A percentile compares a stretch with the other conserved stretches of the same genome.
These are phyloP conservation scores for Talaromyces sp. DNA, from an alignment of 2,329 filamentous ascomycete genomes.

Conservation along the genomic window DNA sequence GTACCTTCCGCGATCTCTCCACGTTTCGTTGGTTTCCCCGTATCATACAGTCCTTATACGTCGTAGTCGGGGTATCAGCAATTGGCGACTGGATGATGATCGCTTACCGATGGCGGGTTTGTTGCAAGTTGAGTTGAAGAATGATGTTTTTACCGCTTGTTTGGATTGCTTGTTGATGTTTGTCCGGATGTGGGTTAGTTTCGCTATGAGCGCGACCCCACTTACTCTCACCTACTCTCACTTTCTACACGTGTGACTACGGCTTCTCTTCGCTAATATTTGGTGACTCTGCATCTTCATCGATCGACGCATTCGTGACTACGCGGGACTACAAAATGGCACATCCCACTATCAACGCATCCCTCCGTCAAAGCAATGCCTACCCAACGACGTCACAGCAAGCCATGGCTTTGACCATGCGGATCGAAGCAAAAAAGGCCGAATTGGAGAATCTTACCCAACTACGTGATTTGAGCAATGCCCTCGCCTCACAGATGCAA, in stretches of 20 bases:
- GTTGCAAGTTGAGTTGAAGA: background rate
- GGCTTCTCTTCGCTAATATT: background rate
- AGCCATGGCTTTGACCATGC: conserved; percentile 56
- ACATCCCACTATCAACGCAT: conserved; percentile 20
- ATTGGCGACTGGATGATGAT: background rate
- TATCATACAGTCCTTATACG: background rate
- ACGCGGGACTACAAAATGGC: background rate
- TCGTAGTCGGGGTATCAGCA: background rate
- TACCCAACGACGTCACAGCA: conserved; percentile 39
- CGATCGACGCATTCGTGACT: background rate
- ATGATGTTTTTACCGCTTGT: conserved; percentile 12
- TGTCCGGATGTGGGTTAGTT: conserved; percentile 33
- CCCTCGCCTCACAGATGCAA: conserved; percentile 62
- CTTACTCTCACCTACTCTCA: no score
- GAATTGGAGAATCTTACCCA: conserved; percentile 61
- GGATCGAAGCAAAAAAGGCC: conserved; percentile 60
- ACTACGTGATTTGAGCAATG: conserved; percentile 58
- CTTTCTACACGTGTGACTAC: background rate
- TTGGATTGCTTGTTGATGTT: conserved; percentile 36
- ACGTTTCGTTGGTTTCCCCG: background rate
- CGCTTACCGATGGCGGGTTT: background rate
- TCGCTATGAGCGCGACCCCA: conserved; percentile 6
- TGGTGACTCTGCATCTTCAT: background rate
- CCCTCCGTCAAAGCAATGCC: conserved; percentile 31
- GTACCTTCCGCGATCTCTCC: background rate